These are phyloP conservation scores for Stylosanthes scabra DNA, from an alignment of 331 rosid genomes.

Conservation along the genomic window DNA sequence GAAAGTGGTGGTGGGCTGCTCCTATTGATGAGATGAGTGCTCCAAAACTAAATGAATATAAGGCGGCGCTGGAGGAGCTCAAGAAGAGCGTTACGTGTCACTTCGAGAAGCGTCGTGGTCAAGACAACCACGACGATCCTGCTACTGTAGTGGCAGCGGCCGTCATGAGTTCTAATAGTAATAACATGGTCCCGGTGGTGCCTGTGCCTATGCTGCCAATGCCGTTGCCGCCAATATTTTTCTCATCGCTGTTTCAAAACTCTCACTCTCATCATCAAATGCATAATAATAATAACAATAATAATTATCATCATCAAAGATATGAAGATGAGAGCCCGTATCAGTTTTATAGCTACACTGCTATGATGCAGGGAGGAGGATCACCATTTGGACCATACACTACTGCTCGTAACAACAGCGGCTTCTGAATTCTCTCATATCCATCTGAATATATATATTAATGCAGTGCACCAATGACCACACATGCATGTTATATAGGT, in stretches of 20 bases:
- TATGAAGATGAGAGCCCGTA: background rate
- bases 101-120: background rate
- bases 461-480: too few relatives aligned
- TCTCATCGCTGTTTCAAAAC: background rate
- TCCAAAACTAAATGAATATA: conserved; percentile 5
- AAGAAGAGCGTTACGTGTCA: background rate
- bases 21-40: conserved; percentile 14
- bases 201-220: too few relatives aligned
- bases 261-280: background rate
- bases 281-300: background rate
- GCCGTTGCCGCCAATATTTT: background rate
- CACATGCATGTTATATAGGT: too few relatives aligned
- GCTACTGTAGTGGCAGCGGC: too few relatives aligned
- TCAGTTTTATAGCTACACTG: background rate
- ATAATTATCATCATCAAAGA: background rate
- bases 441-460: too few relatives aligned
- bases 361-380: background rate
- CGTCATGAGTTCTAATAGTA: too few relatives aligned
- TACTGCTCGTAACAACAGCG: background rate
- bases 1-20: conserved; percentile 23
- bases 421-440: background rate
- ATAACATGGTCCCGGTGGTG: background rate
- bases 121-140: too few relatives aligned
- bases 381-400: background rate
- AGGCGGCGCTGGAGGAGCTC: background rate